phyloP scores from a whole-genome alignment of 345 rosid genomes.

The Cochlearia excelsa region DNA sequence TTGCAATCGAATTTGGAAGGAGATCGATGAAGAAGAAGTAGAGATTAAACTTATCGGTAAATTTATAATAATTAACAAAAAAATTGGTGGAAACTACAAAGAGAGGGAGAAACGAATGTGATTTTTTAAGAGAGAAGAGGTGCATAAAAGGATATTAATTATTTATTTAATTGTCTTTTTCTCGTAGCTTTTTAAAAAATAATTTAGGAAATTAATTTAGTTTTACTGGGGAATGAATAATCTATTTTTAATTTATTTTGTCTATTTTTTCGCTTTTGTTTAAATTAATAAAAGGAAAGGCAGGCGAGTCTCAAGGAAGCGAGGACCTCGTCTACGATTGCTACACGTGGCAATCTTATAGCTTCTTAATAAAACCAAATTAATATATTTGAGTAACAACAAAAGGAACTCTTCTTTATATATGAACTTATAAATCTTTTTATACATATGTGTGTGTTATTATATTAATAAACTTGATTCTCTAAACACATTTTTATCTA shows the following conservation, averaged over 20 bases:
- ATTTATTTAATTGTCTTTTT: constrained; percentile 29
- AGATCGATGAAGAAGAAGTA: constrained; percentile 20
- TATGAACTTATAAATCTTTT: no score
- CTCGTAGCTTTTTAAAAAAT: constrained; percentile 1
- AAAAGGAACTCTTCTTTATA: no score
- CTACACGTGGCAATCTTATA: constrained; percentile 16
- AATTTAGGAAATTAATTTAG: not conserved
- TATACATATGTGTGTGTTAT: no score
- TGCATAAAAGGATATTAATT: not conserved
- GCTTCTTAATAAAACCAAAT: no score
- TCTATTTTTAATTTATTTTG: constrained; percentile 22
- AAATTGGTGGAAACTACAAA: not conserved
- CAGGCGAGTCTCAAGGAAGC: constrained; percentile 42
- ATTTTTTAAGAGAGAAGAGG: constrained; percentile 12
- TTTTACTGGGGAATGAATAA: constrained; percentile 4
- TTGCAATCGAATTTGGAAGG: not conserved
- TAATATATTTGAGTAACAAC: no score
- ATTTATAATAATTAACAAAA: constrained; percentile 3
- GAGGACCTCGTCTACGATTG: constrained; percentile 8
- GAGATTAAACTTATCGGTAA: not conserved
- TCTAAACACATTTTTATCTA: no score
- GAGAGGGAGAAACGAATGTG: constrained; percentile 24
- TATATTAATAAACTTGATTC: no score
- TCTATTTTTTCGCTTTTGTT: constrained; percentile 29
- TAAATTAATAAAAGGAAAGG: constrained; percentile 11